These are phyloP conservation scores for Phytophthora brassicae DNA, from an alignment of 352 stramenopile species.

Conservation along the genomic window DNA sequence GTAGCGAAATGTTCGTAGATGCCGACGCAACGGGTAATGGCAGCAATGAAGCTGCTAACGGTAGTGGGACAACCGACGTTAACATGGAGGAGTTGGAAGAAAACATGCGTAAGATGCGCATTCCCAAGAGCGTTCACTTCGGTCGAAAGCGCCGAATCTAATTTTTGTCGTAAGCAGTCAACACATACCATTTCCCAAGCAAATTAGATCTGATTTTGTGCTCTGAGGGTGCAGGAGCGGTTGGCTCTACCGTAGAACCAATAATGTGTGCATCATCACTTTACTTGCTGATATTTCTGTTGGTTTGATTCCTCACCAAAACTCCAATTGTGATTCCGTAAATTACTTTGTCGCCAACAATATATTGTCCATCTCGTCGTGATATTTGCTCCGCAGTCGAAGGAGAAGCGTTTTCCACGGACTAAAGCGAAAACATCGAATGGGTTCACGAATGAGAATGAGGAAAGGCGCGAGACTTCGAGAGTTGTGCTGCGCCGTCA, in stretches of 20 bases:
- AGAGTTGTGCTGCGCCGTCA: constrained; percentile 29
- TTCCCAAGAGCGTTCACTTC: constrained; percentile 41
- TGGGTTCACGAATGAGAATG: constrained; percentile 39
- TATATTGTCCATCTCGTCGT: constrained; percentile 33
- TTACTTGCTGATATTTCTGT: too few species aligned
- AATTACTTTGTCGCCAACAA: constrained; percentile 21
- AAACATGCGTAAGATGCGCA: constrained; percentile 31
- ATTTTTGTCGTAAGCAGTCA: too few species aligned
- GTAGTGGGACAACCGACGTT: constrained; percentile 11
- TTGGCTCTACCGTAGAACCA: too few species aligned
- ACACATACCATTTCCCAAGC: too few species aligned
- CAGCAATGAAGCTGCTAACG: background rate
- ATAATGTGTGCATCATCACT: too few species aligned
- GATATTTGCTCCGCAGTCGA: constrained; percentile 51
- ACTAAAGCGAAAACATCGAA: constrained; percentile 49
- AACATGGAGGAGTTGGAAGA: constrained; percentile 32
- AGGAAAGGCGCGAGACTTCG: constrained; percentile 38
- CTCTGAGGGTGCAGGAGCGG: too few species aligned
- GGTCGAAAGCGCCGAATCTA: constrained; percentile 29
- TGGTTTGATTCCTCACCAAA: too few species aligned
- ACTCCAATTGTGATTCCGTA: too few species aligned
- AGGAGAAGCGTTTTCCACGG: constrained; percentile 44
- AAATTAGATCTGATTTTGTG: too few species aligned
- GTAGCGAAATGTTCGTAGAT: constrained; percentile 30
- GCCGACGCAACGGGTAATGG: background rate